Evolutionary conservation across 306 rosid genomes (phyloP).

Genomic region (Gastrolobium bilobum): DNA sequence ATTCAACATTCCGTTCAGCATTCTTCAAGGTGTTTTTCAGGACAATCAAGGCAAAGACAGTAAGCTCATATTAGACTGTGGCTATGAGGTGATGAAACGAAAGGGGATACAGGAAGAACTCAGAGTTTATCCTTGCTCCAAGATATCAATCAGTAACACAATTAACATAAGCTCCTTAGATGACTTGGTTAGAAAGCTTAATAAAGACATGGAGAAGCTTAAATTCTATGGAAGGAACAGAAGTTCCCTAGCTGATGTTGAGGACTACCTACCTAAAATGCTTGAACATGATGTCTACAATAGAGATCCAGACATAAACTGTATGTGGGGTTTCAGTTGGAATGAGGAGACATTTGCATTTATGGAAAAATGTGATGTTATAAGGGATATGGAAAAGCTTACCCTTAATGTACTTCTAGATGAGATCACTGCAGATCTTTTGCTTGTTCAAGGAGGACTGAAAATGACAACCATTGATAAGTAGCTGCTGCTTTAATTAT

Average conservation of each 20-base stretch:
- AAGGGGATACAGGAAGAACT: conserved; percentile 72
- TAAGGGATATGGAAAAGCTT: conserved; percentile 67
- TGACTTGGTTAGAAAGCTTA: conserved; percentile 61
- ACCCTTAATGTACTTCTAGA: conserved; percentile 64
- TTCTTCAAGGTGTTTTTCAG: conserved; percentile 58
- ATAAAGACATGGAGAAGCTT: conserved; percentile 61
- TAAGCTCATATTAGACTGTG: conserved; percentile 74
- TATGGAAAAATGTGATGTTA: conserved; percentile 63
- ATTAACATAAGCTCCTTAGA: conserved; percentile 54
- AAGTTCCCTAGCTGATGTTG: conserved; percentile 43
- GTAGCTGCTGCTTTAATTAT: not conserved
- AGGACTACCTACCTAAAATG: conserved; percentile 73
- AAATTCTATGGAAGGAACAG: conserved; percentile 62
- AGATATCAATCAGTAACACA: conserved; percentile 43
- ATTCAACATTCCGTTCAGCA: conserved; percentile 66
- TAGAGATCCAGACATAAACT: conserved; percentile 58
- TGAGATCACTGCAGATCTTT: conserved; percentile 65
- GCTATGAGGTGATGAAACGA: conserved; percentile 85
- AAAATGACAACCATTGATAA: not conserved
- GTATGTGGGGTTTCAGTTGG: conserved; percentile 87
- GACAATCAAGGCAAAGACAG: conserved; percentile 53
- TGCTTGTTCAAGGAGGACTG: conserved; percentile 31
- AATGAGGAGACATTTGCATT: conserved; percentile 56
- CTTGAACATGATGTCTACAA: conserved; percentile 64
- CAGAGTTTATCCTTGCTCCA: conserved; percentile 52